Conservation (phyloP, 2,329 filamentous ascomycete genomes). For the Aspergillus sp. region DNA sequence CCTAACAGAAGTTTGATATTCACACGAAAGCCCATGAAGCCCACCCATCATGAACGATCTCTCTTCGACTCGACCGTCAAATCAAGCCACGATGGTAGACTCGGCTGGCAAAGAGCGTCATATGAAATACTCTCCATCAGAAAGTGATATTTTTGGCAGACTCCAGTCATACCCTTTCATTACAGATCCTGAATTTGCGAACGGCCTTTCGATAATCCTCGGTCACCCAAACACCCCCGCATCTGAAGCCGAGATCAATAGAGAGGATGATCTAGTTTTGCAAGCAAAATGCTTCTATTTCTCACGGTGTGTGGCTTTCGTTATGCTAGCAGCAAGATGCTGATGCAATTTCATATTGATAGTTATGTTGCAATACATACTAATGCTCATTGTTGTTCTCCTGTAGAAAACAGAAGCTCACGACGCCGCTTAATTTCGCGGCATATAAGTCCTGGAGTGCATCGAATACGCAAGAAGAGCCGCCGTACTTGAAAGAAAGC, state of each 20-base stretch:
- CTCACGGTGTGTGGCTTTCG: conserved; percentile 30
- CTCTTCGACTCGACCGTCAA: no score
- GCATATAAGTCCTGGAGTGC: conserved; percentile 62
- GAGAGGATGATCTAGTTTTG: conserved; percentile 38
- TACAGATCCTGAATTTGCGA: conserved; percentile 41
- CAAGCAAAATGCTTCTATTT: conserved; percentile 47
- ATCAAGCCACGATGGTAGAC: no score
- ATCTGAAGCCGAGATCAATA: conserved; percentile 32
- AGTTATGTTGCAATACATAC: background rate
- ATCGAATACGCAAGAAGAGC: conserved; percentile 8
- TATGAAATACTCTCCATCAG: conserved; percentile 5
- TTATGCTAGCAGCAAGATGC: background rate
- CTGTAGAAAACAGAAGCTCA: conserved; percentile 32
- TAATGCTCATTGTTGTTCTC: background rate
- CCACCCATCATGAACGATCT: no score
- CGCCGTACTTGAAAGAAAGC: background rate
- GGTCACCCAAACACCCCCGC: conserved; percentile 36
- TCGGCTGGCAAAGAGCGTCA: background rate
- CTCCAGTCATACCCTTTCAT: conserved; percentile 37
- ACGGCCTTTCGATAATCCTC: conserved; percentile 44
- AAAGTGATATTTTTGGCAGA: conserved; percentile 21
- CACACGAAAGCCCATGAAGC: no score
- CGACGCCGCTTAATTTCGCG: conserved; percentile 56
- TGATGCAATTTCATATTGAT: no score
- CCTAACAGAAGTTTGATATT: no score